Percentiles rank a stretch among this genome's conserved stretches.
Conservation (phyloP, 257 asterid genomes). For the Asclepias syriaca region DNA sequence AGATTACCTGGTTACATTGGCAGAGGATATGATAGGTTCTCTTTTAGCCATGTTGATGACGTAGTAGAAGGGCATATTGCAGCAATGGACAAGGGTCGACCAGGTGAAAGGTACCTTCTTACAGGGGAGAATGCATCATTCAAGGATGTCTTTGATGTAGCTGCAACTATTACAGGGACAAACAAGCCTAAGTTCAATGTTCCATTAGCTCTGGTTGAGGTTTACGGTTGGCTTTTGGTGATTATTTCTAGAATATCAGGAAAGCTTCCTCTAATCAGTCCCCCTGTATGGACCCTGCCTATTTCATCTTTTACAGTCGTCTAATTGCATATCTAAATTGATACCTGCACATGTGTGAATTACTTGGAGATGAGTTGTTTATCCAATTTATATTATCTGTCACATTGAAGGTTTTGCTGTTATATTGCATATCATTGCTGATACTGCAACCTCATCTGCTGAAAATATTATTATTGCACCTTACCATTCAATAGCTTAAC, state of each 20-base stretch:
- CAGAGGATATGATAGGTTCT: conserved; percentile 46
- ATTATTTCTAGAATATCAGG: conserved; percentile 65
- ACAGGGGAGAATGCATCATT: conserved; percentile 94
- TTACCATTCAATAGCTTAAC: neutral
- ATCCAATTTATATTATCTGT: neutral
- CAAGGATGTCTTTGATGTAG: conserved; percentile 64
- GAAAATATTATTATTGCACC: neutral
- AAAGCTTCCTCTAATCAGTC: conserved; percentile 83
- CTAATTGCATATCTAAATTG: neutral
- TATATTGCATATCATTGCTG: neutral
- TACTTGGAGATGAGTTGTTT: neutral
- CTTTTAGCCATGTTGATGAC: conserved; percentile 83
- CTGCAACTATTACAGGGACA: conserved; percentile 66
- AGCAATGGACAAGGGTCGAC: conserved; percentile 59
- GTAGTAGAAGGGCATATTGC: conserved; percentile 85
- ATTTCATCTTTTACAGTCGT: conserved; percentile 1
- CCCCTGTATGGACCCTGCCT: conserved; percentile 58
- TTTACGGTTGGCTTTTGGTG: conserved; percentile 63
- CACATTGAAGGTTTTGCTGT: neutral
- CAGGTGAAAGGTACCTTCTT: conserved; percentile 84
- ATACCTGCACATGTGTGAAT: neutral
- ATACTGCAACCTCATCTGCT: neutral
- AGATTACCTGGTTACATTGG: conserved; percentile 89
- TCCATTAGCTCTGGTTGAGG: conserved; percentile 51
- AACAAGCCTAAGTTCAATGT: conserved; percentile 56